Conservation (phyloP, 768 basidiomycete genomes). For the Dacryopinax primogenitus region DNA sequence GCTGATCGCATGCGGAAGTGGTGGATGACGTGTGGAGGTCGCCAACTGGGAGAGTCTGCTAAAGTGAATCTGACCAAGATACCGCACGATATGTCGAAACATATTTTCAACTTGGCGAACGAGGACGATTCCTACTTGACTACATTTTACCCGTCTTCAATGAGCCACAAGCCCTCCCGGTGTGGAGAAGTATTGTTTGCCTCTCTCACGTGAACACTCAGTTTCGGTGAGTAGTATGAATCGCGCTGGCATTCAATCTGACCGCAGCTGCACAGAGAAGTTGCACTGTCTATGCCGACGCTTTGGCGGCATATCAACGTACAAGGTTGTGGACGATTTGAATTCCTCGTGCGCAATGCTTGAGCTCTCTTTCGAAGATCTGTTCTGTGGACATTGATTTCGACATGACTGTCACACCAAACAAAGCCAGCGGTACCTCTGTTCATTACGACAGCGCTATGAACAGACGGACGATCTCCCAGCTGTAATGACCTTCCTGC, state of each 20-base stretch:
- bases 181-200: neutral
- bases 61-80: neutral
- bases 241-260: neutral
- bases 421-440: neutral
- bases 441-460: neutral
- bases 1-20: neutral
- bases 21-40: conserved; percentile 5
- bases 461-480: neutral
- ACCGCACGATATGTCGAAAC: neutral
- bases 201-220: neutral
- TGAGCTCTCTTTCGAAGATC: neutral
- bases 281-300: neutral
- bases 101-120: neutral
- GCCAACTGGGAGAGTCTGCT: no score
- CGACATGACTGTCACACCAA: neutral
- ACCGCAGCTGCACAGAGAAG: neutral
- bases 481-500: neutral
- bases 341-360: neutral
- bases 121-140: neutral
- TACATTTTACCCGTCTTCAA: neutral
- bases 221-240: neutral
- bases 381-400: neutral
- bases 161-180: neutral
- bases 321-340: neutral
- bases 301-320: neutral